Conservation (phyloP, 2,329 filamentous ascomycete species). For the Fusarium pilosicola region DNA sequence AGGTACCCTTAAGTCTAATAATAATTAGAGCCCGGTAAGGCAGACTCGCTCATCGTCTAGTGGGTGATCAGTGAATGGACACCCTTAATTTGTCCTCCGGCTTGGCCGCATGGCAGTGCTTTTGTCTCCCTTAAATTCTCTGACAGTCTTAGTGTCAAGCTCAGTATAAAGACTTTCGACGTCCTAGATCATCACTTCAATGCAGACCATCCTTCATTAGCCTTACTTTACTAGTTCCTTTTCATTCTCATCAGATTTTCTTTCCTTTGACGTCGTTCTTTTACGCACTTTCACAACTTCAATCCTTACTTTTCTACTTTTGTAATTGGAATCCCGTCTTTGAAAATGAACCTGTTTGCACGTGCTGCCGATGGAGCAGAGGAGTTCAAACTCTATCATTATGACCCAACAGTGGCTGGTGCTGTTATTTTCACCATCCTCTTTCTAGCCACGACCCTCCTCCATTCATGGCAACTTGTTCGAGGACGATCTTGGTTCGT, state of each 20-base stretch:
- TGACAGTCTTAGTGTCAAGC: background rate
- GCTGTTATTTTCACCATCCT: conserved; percentile 1
- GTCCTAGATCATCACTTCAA: fast-evolving
- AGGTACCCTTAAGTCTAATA: background rate
- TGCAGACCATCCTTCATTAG: background rate
- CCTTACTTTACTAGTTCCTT: background rate
- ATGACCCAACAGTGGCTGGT: background rate
- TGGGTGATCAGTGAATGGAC: background rate
- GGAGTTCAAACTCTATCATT: background rate
- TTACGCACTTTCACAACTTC: background rate
- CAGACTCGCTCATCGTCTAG: background rate
- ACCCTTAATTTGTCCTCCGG: background rate
- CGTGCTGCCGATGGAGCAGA: background rate
- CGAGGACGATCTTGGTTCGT: conserved; percentile 5
- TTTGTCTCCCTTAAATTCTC: background rate
- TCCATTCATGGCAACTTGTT: background rate
- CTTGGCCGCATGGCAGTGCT: background rate
- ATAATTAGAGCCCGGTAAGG: background rate
- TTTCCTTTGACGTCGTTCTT: background rate
- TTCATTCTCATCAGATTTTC: background rate
- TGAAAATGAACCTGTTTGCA: background rate
- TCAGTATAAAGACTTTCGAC: background rate
- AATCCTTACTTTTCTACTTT: fast-evolving
- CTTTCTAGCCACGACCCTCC: background rate
- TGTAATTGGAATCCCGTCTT: background rate